Evolutionary conservation across 345 rosid species (phyloP).

Genomic region (Eucalyptus regnans): DNA sequence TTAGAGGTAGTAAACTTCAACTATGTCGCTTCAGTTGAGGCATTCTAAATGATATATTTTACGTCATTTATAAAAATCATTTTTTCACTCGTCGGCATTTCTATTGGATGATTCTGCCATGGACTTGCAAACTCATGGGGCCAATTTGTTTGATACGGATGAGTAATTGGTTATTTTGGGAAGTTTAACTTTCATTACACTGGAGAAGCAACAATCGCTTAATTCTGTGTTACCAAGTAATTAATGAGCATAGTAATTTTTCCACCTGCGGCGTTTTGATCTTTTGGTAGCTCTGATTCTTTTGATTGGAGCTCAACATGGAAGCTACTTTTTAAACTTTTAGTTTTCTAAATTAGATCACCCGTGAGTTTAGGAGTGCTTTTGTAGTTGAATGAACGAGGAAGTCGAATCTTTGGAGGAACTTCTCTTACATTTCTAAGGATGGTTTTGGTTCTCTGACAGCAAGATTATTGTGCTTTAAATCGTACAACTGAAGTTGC

Average conservation of each 20-base stretch:
- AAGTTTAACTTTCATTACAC: background rate
- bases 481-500: background rate
- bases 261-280: background rate
- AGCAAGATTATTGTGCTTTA: background rate
- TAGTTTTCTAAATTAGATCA: background rate
- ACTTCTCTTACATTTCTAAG: background rate
- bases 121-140: background rate
- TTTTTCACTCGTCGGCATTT: background rate
- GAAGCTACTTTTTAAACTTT: background rate
- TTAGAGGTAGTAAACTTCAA: background rate
- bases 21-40: background rate
- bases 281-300: background rate
- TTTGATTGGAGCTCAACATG: background rate
- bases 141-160: background rate
- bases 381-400: background rate
- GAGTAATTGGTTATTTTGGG: background rate
- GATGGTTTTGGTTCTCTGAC: background rate
- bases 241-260: background rate
- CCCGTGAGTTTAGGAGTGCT: background rate
- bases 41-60: background rate
- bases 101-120: background rate
- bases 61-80: background rate
- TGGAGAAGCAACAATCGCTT: background rate
- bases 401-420: background rate
- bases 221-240: background rate